phyloP scores from a whole-genome alignment of 2,329 filamentous ascomycete genomes.

The Ilyonectria robusta region DNA sequence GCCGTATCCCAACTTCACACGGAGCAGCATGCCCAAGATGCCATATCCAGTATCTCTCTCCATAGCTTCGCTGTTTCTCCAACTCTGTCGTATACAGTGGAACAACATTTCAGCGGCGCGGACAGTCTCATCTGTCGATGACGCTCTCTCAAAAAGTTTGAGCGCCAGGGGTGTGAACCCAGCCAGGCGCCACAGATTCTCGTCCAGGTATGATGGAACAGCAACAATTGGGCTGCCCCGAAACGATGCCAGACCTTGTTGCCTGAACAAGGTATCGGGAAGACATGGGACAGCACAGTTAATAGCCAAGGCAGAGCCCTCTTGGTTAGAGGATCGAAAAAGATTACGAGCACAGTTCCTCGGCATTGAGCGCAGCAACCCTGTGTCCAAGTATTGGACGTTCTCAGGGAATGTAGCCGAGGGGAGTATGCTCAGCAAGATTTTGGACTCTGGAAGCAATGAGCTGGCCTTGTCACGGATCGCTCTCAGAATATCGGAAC shows the following conservation, averaged over 20 bases:
- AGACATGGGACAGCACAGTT: slow-evolving; percentile 91
- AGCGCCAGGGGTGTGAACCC: slow-evolving; percentile 89
- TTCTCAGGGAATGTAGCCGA: slow-evolving; percentile 85
- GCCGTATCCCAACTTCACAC: slow-evolving; percentile 81
- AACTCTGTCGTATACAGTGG: slow-evolving; percentile 88
- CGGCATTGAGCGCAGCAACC: slow-evolving; percentile 83
- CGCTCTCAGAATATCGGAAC: slow-evolving; percentile 90
- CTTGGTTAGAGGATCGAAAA: slow-evolving; percentile 55
- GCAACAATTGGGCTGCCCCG: slow-evolving; percentile 87
- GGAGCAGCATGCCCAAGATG: slow-evolving; percentile 85
- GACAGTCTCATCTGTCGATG: slow-evolving; percentile 78
- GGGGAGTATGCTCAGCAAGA: slow-evolving; percentile 88
- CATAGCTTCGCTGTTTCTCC: slow-evolving; percentile 99
- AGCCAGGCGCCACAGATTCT: slow-evolving; percentile 93
- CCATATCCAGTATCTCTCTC: slow-evolving; percentile 95
- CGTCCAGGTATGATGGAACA: slow-evolving; percentile 87
- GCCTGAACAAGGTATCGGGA: slow-evolving; percentile 87
- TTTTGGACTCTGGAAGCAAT: slow-evolving; percentile 84
- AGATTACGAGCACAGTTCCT: slow-evolving; percentile 77
- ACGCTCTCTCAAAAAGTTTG: slow-evolving; percentile 85
- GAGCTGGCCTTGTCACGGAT: slow-evolving; percentile 88
- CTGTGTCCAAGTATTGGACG: slow-evolving; percentile 82
- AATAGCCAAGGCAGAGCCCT: slow-evolving; percentile 83
- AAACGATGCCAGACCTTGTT: slow-evolving; percentile 85
- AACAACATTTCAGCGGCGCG: slow-evolving; percentile 88